phyloP scores from a whole-genome alignment of 2,329 filamentous ascomycete genomes.

The Sclerotiophoma versabilis region DNA sequence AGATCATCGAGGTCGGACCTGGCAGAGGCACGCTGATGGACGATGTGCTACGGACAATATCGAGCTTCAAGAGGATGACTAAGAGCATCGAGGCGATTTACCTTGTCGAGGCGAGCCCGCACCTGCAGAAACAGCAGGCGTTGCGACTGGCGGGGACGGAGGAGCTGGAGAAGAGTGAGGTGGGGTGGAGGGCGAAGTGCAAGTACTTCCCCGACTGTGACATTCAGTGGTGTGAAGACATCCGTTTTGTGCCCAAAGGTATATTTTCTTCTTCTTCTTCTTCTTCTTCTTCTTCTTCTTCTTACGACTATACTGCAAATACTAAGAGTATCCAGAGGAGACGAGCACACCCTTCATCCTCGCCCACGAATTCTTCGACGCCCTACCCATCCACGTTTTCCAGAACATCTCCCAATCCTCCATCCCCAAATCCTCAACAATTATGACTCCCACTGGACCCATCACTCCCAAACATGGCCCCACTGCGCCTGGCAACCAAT shows the following conservation, averaged over 20 bases:
- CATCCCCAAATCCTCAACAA: constrained; percentile 49
- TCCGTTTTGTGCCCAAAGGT: constrained; percentile 80
- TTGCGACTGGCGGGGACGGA: constrained; percentile 80
- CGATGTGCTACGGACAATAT: constrained; percentile 90
- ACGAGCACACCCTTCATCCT: constrained; percentile 88
- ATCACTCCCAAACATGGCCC: constrained; percentile 51
- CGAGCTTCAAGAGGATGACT: constrained; percentile 79
- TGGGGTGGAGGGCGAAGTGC: constrained; percentile 76
- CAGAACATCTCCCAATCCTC: constrained; percentile 69
- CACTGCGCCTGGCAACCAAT: constrained; percentile 47
- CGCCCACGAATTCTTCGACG: constrained; percentile 98
- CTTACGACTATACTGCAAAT: neutral
- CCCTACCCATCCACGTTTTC: constrained; percentile 94
- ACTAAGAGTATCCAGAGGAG: constrained; percentile 58
- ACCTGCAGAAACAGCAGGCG: constrained; percentile 79
- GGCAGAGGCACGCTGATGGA: constrained; percentile 96
- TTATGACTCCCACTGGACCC: constrained; percentile 59
- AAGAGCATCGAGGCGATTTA: constrained; percentile 85
- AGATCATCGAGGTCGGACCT: constrained; percentile 92
- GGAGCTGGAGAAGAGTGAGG: constrained; percentile 71
- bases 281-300: neutral
- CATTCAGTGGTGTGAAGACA: constrained; percentile 91
- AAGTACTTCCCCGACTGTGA: constrained; percentile 74
- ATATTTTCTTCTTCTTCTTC: constrained; percentile 31
- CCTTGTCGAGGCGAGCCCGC: constrained; percentile 89